A percentile compares a stretch with the other conserved stretches of the same genome.
Evolutionary conservation across 306 rosid species (phyloP).

Genomic region (Mucuna pruriens): DNA sequence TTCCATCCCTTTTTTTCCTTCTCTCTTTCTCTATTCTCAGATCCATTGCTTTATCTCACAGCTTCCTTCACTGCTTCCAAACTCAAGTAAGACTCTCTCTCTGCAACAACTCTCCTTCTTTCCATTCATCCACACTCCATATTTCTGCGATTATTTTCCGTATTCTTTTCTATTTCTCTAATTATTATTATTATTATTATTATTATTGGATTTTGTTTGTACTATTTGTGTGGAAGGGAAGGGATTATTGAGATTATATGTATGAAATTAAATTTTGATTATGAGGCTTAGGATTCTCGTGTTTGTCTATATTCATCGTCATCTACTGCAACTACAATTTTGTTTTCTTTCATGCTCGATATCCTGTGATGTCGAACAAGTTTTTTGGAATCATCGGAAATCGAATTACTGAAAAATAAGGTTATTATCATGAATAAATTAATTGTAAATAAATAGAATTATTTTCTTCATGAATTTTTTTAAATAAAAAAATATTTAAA

Average conservation of each 20-base stretch:
- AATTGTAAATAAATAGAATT: background rate
- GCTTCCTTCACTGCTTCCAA: background rate
- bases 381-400: slow-evolving; percentile 9
- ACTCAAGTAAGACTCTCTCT: slow-evolving; percentile 31
- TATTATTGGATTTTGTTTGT: background rate
- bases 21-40: slow-evolving; percentile 23
- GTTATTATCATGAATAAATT: background rate
- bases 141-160: background rate
- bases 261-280: background rate
- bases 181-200: background rate
- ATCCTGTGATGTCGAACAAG: background rate
- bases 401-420: background rate
- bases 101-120: background rate
- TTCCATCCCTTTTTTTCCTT: background rate
- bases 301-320: background rate
- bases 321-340: background rate
- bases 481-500: background rate
- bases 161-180: background rate
- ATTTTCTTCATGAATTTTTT: background rate
- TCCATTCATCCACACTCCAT: background rate
- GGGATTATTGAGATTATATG: background rate
- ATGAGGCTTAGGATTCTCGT: background rate
- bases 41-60: slow-evolving; percentile 32
- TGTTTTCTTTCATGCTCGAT: background rate
- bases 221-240: background rate